Percentiles rank a stretch among this genome's conserved stretches.
These are phyloP conservation scores for Fraxinus baroniana DNA, from an alignment of 305 asterid genomes.

Conservation along the genomic window DNA sequence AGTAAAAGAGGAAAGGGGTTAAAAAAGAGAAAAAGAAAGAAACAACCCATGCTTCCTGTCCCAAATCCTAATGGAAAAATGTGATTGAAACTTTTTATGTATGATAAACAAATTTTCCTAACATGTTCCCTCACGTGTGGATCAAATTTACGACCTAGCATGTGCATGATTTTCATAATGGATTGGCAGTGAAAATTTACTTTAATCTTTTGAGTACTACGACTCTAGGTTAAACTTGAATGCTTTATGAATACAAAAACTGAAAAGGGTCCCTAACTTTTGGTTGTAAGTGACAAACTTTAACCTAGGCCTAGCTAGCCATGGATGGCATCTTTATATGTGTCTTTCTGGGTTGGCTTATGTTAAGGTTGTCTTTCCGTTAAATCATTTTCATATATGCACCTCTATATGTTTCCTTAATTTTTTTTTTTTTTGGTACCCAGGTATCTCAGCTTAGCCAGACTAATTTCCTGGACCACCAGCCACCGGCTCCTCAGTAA, in stretches of 20 bases:
- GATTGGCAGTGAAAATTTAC: neutral
- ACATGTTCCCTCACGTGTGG: neutral
- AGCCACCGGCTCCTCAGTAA: too few species aligned
- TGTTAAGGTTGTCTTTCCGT: neutral
- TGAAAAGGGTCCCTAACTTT: neutral
- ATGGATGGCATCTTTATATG: neutral
- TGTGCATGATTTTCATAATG: neutral
- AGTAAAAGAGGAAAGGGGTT: slow-evolving; percentile 32
- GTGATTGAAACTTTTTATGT: slow-evolving; percentile 14
- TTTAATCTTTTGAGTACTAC: neutral
- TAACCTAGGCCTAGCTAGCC: neutral
- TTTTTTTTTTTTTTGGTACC: too few species aligned
- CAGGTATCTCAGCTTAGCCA: too few species aligned
- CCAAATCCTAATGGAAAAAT: slow-evolving; percentile 17
- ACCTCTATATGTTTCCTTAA: slow-evolving; percentile 2
- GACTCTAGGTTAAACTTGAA: neutral
- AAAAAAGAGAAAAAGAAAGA: slow-evolving; percentile 25
- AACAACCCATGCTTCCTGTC: slow-evolving; percentile 54
- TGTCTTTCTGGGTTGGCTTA: slow-evolving; percentile 13
- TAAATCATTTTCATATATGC: neutral
- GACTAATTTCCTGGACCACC: too few species aligned
- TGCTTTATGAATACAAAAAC: neutral
- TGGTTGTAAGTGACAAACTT: neutral
- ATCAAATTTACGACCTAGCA: neutral
- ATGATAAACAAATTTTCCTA: neutral